Evolutionary conservation across 352 stramenopile species (phyloP).

Genomic region (Pythium grandisporangium): DNA sequence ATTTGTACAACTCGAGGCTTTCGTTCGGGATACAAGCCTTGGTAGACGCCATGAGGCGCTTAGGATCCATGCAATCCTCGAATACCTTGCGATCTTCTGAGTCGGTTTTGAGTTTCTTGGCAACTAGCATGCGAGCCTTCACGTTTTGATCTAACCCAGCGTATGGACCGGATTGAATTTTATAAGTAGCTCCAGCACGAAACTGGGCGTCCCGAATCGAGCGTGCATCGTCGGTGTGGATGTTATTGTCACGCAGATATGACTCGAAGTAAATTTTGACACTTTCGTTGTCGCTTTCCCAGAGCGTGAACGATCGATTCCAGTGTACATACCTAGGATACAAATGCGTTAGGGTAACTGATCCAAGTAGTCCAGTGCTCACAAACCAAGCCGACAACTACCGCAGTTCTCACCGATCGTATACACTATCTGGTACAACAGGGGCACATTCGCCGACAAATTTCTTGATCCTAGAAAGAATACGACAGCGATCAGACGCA

Average conservation of each 20-base stretch:
- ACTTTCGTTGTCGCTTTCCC: constrained; percentile 74
- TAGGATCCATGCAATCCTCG: constrained; percentile 58
- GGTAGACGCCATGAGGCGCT: constrained; percentile 42
- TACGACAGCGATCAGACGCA: no score
- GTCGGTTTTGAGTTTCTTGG: constrained; percentile 70
- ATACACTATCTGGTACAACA: constrained; percentile 31
- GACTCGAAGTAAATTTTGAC: constrained; percentile 76
- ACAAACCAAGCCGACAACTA: no score
- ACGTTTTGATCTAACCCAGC: constrained; percentile 72
- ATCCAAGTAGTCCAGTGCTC: no score
- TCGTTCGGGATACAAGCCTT: constrained; percentile 47
- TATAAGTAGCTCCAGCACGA: constrained; percentile 69
- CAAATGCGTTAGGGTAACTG: no score
- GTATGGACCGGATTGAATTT: constrained; percentile 66
- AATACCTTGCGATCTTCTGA: constrained; percentile 58
- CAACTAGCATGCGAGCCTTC: constrained; percentile 68
- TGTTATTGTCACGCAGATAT: constrained; percentile 70
- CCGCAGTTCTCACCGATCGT: constrained; percentile 50
- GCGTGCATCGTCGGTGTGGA: constrained; percentile 55
- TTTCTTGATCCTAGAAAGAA: no score
- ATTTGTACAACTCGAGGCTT: constrained; percentile 73
- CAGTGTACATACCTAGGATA: constrained; percentile 56
- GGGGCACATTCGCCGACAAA: constrained; percentile 58
- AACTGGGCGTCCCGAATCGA: constrained; percentile 56
- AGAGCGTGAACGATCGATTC: constrained; percentile 45